phyloP scores from a whole-genome alignment of 768 basidiomycete species.

The Boletus vermiculosoides region DNA sequence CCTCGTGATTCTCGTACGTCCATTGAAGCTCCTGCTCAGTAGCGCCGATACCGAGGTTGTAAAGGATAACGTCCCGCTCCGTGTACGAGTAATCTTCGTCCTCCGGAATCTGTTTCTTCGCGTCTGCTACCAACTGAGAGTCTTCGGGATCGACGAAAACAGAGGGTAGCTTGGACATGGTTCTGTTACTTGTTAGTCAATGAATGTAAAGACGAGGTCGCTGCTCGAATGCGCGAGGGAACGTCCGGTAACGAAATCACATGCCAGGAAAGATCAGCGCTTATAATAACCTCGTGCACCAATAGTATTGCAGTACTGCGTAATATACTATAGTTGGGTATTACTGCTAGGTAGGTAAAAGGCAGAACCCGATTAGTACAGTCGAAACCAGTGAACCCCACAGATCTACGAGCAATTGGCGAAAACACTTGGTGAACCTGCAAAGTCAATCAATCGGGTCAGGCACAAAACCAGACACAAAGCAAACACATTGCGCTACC shows the following conservation, averaged over 20 bases:
- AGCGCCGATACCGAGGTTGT: slow-evolving; percentile 94
- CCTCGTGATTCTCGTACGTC: slow-evolving; percentile 86
- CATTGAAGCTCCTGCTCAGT: slow-evolving; percentile 90
- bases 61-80: slow-evolving; percentile 90
- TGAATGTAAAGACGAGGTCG: background rate
- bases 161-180: slow-evolving; percentile 42
- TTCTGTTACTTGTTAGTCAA: background rate
- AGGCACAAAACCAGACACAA: background rate
- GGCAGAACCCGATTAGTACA: background rate
- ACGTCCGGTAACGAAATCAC: background rate
- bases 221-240: background rate
- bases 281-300: background rate
- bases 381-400: background rate
- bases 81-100: slow-evolving; percentile 70
- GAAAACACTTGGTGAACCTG: background rate
- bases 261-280: background rate
- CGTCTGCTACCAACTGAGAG: slow-evolving; percentile 74
- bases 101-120: slow-evolving; percentile 61
- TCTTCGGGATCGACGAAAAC: slow-evolving; percentile 79
- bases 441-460: background rate
- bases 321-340: background rate
- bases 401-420: background rate
- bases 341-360: background rate
- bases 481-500: background rate
- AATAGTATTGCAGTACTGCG: too few relatives aligned